Evolutionary conservation across 2,329 filamentous ascomycete species (phyloP).

Genomic region (Phyllosticta citrichinensis): DNA sequence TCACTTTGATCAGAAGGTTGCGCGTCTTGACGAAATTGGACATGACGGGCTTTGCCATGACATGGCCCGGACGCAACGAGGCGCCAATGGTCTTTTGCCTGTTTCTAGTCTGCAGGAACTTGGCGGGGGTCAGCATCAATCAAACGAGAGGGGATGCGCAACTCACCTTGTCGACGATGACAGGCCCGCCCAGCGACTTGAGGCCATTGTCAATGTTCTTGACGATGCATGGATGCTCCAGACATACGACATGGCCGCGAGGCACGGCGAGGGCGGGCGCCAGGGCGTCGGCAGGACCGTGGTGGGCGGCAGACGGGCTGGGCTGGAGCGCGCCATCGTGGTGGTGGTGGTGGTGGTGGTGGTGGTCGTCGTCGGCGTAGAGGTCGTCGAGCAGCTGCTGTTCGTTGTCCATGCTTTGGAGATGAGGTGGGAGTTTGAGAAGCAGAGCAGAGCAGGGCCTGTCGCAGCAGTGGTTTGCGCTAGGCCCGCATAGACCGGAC

Average conservation of each 20-base stretch:
- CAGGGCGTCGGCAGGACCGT: not conserved
- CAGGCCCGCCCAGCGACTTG: conserved; percentile 49
- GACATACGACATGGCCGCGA: conserved; percentile 43
- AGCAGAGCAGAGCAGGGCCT: too few relatives aligned
- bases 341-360: too few relatives aligned
- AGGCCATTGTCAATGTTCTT: conserved; percentile 55
- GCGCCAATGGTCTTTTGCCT: conserved; percentile 46
- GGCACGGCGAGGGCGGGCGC: conserved; percentile 43
- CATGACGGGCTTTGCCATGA: conserved; percentile 64
- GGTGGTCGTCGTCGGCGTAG: not conserved
- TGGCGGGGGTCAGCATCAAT: not conserved
- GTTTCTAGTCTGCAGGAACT: conserved; percentile 11
- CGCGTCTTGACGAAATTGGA: conserved; percentile 68
- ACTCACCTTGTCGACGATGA: conserved; percentile 43
- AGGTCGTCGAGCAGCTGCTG: not conserved
- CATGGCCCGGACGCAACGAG: conserved; percentile 72
- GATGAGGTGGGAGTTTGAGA: not conserved
- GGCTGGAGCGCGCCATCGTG: not conserved
- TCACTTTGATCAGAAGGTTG: conserved; percentile 78
- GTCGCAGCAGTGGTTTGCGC: not conserved
- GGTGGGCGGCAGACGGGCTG: not conserved
- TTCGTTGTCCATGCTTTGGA: conserved; percentile 3
- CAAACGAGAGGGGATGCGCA: not conserved
- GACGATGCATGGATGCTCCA: conserved; percentile 60
- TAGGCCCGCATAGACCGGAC: not conserved